Base-by-base conservation (phyloP, 352 stramenopile genomes). In the Globisporangium nodosum region DNA sequence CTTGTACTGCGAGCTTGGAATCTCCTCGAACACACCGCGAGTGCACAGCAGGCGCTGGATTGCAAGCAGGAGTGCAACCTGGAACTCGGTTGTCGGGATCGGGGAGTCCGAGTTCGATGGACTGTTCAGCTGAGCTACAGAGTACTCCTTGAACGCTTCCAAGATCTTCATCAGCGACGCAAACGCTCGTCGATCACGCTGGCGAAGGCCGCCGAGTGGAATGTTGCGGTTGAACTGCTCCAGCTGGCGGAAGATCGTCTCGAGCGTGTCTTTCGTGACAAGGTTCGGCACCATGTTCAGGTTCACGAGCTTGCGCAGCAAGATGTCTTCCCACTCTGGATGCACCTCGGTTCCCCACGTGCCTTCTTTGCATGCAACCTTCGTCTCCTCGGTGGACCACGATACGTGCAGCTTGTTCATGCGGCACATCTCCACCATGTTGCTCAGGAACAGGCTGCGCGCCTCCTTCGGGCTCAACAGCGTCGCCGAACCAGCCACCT, bases 201-300 rank as follows among this genome's bases (percentile, higher is more conserved):
- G 81, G 9, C 78, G 72, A 20, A 91, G 54, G 1, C 74, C 79
- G 59, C 85, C 85, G 5, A 95, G 60, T 11, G 85, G 80, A 35
- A 95, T 74, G 50, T 95, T 95, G 52, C 84, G 82, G 37, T 95
- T 95, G 63, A 93, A 95, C 54, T 95, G 85, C 52, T 93, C 83
- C 33, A 95, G 49, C 31, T 93, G 81, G 13, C 78, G 81, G 49
- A 88, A 91, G 20, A 91, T 85, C 15, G 68, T 47, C 11, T 88
- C 78, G 52, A 95, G 74, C 13, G 75, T 87, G 7, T 90, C 79
- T 27, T 82, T 88, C 24, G 82, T 90, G 20, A 92, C 80, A 20
- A 93, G 67, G 56, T 89, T 93, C 39, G 85, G 82, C 18, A 93
- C 81, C 37, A 93, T 74, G n/a, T 70, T 88, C 35, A 93, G 58